These are phyloP conservation scores for Xylaria telfairii DNA, from an alignment of 495 filamentous ascomycete genomes.

Conservation along the genomic window DNA sequence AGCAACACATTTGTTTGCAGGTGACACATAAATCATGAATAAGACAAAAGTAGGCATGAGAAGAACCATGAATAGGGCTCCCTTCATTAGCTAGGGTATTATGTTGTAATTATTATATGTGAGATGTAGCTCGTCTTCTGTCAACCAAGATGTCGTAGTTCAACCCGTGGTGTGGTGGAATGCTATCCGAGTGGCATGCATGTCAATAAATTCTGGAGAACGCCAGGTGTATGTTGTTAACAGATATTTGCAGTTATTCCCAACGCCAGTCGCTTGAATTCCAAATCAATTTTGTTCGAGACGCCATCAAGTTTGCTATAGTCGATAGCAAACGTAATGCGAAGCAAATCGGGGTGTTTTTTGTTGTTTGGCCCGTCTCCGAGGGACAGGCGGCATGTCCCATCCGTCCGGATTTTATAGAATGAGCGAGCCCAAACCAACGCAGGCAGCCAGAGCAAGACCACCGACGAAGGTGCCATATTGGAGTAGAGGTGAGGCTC, in stretches of 20 bases:
- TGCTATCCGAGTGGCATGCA: background rate
- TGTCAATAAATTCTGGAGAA: background rate
- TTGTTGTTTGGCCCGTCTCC: background rate
- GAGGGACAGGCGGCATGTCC: background rate
- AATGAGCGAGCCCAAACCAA: constrained; percentile 36
- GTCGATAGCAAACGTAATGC: background rate
- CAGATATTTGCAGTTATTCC: constrained; percentile 12
- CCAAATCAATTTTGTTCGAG: constrained; percentile 5
- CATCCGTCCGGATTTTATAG: constrained; percentile 25
- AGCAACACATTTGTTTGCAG: background rate
- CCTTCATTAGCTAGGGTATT: background rate
- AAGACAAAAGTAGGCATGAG: background rate
- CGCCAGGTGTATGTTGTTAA: background rate
- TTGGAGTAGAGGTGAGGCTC: constrained; percentile 31
- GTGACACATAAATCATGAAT: background rate
- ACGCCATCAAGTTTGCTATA: background rate
- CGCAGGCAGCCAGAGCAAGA: constrained; percentile 33
- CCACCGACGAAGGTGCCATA: constrained; percentile 35
- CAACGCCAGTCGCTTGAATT: constrained; percentile 22
- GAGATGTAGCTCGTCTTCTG: constrained; percentile 5
- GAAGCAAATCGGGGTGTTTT: background rate
- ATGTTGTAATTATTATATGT: constrained; percentile 14
- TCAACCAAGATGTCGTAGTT: background rate
- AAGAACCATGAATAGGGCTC: background rate
- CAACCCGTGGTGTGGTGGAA: constrained; percentile 1